These are phyloP conservation scores for Cladosporium sp. DNA, from an alignment of 2,329 filamentous ascomycete species.

Conservation along the genomic window DNA sequence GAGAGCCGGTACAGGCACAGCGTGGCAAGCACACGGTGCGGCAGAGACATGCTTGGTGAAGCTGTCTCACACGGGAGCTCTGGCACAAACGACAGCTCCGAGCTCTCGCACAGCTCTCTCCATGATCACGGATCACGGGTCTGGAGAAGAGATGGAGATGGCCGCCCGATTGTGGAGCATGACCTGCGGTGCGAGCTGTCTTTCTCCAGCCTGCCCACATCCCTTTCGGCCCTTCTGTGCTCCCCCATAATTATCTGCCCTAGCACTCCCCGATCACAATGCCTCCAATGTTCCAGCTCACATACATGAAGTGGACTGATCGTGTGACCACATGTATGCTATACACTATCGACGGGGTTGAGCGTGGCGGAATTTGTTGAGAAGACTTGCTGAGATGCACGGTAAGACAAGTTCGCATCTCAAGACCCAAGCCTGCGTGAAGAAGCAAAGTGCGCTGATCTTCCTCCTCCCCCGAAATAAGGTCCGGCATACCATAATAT, in stretches of 20 bases:
- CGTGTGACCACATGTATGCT: neutral
- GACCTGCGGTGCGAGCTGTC: too few relatives aligned
- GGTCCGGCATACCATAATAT: too few relatives aligned
- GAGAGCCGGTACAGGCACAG: neutral
- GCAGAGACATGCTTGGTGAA: neutral
- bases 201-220: neutral
- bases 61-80: neutral
- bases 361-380: too few relatives aligned
- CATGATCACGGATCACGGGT: neutral
- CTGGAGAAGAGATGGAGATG: too few relatives aligned
- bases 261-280: neutral
- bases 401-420: too few relatives aligned
- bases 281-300: neutral
- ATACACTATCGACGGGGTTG: neutral
- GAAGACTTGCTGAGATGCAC: too few relatives aligned
- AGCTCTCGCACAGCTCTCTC: conserved; percentile 1
- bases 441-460: too few relatives aligned
- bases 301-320: neutral
- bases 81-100: conserved; percentile 1
- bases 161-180: too few relatives aligned
- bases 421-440: too few relatives aligned
- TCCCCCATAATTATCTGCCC: neutral
- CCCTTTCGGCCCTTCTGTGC: neutral
- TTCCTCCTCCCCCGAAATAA: too few relatives aligned
- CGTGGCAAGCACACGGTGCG: neutral